Conservation (phyloP, 2,329 filamentous ascomycete species). For the Leptodontidium sp. region DNA sequence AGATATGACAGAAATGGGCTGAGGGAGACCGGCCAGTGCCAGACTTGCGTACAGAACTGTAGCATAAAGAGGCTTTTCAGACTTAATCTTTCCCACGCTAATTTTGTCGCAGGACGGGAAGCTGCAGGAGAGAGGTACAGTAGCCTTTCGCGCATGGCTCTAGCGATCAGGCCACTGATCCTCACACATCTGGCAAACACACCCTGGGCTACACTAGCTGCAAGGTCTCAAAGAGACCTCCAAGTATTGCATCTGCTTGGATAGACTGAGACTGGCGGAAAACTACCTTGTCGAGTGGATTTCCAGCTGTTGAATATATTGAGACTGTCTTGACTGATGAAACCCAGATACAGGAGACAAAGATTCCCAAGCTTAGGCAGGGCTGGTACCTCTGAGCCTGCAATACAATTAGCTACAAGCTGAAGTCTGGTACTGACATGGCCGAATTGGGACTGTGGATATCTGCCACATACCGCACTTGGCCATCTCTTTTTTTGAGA, state of each 20-base stretch:
- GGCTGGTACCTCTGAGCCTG: neutral
- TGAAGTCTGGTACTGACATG: slow-evolving; percentile 11
- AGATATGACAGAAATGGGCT: slow-evolving; percentile 13
- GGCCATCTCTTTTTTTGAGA: slow-evolving; percentile 25
- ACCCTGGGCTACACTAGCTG: slow-evolving; percentile 4
- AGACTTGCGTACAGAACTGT: neutral
- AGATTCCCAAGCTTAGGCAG: slow-evolving; percentile 28
- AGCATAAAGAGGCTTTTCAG: slow-evolving; percentile 2
- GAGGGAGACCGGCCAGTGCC: neutral
- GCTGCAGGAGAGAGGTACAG: slow-evolving; percentile 29
- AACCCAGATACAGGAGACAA: slow-evolving; percentile 38
- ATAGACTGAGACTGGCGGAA: slow-evolving; percentile 34
- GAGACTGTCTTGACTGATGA: slow-evolving; percentile 40
- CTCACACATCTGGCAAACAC: slow-evolving; percentile 37
- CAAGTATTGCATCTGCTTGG: slow-evolving; percentile 27
- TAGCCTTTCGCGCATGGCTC: slow-evolving; percentile 28
- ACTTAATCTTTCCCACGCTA: neutral
- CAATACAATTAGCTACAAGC: neutral
- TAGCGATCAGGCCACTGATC: slow-evolving; percentile 34
- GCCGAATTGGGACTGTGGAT: slow-evolving; percentile 24
- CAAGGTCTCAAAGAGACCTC: slow-evolving; percentile 28
- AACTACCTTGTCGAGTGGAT: slow-evolving; percentile 31
- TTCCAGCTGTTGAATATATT: slow-evolving; percentile 31
- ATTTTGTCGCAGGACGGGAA: slow-evolving; percentile 21
- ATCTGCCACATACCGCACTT: slow-evolving; percentile 34